Conservation (phyloP, 805 yeast genomes). For the Kluyveromyces lactis region DNA sequence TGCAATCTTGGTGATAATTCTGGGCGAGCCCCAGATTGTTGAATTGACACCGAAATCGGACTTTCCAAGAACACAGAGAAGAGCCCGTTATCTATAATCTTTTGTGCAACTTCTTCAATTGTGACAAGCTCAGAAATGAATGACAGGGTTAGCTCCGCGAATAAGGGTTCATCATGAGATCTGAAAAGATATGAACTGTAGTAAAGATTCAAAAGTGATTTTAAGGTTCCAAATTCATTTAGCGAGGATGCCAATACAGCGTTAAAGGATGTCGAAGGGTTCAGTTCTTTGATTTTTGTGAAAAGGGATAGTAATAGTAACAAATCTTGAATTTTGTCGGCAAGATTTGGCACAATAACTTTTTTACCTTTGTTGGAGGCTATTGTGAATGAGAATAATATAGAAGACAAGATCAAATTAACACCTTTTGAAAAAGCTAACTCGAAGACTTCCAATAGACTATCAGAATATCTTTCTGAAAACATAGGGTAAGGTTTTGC, state of each 20-base stretch:
- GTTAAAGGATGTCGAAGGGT: slow-evolving; percentile 40
- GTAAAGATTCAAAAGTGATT: slow-evolving; percentile 55
- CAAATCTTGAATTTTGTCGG: slow-evolving; percentile 56
- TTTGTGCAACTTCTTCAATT: slow-evolving; percentile 56
- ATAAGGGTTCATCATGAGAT: slow-evolving; percentile 53
- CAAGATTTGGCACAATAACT: slow-evolving; percentile 29
- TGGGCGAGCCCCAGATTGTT: slow-evolving; percentile 53
- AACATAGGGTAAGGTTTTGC: slow-evolving; percentile 36
- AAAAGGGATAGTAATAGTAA: slow-evolving; percentile 55
- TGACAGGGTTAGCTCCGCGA: slow-evolving; percentile 64
- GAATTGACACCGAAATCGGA: slow-evolving; percentile 58
- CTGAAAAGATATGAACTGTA: slow-evolving; percentile 57
- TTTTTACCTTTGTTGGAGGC: slow-evolving; percentile 31
- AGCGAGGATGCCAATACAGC: slow-evolving; percentile 44
- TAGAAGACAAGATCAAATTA: slow-evolving; percentile 46
- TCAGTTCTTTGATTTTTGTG: slow-evolving; percentile 44
- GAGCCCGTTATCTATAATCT: slow-evolving; percentile 54
- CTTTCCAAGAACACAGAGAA: slow-evolving; percentile 65
- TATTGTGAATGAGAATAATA: slow-evolving; percentile 44
- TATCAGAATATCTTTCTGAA: slow-evolving; percentile 40
- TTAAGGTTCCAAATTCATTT: slow-evolving; percentile 50
- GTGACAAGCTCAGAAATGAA: slow-evolving; percentile 62
- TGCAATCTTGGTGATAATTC: slow-evolving; percentile 50
- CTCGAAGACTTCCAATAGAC: slow-evolving; percentile 51
- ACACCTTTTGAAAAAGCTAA: slow-evolving; percentile 59